phyloP scores from a whole-genome alignment of 805 yeast species.

The Saturnispora mendoncae region DNA sequence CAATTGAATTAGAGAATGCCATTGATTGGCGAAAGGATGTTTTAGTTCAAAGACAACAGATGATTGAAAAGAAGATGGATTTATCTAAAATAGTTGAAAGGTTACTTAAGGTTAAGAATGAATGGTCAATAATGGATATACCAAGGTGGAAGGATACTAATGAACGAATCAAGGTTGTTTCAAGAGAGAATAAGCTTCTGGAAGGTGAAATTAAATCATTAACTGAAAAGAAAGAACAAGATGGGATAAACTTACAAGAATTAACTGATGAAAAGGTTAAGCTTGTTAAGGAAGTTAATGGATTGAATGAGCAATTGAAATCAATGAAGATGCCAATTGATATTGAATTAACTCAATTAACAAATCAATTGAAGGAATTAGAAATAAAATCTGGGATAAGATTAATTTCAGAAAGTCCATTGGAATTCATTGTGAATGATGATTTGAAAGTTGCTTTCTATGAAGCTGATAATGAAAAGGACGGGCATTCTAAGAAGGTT shows the following conservation, averaged over 20 bases:
- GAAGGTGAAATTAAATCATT: conserved; percentile 4
- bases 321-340: conserved; percentile 15
- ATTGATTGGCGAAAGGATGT: conserved; percentile 21
- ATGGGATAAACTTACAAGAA: neutral
- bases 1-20: conserved; percentile 18
- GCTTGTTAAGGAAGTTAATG: conserved; percentile 8
- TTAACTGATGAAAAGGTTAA: conserved; percentile 1
- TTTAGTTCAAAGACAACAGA: conserved; percentile 19
- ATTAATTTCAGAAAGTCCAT: neutral
- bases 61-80: conserved; percentile 19
- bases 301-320: conserved; percentile 1
- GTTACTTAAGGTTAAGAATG: conserved; percentile 10
- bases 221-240: neutral
- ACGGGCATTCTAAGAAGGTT: no score
- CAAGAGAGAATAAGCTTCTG: neutral
- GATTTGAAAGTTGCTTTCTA: conserved; percentile 1
- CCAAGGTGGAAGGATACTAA: conserved; percentile 7
- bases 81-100: conserved; percentile 14
- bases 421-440: neutral
- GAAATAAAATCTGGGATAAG: neutral
- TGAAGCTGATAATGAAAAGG: neutral
- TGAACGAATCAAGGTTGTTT: neutral
- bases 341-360: conserved; percentile 12
- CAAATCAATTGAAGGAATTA: conserved; percentile 9
- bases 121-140: conserved; percentile 11